phyloP scores from a whole-genome alignment of 1,139 yeast species.

The Yamadazyma diddensiae region DNA sequence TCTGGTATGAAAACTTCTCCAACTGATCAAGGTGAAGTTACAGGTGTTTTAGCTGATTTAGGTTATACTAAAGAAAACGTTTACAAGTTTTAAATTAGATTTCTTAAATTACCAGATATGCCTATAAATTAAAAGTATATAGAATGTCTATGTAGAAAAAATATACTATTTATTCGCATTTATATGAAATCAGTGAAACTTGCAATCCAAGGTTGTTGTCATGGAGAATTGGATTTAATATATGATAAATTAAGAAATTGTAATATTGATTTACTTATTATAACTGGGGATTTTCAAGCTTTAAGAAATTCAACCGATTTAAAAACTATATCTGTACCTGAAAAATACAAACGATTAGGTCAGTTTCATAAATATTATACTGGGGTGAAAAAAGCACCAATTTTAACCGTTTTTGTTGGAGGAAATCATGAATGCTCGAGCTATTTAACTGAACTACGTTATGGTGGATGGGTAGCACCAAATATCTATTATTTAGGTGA shows the following conservation, averaged over 20 bases:
- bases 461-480: conserved; percentile 95
- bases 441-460: conserved; percentile 67
- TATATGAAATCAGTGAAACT: conserved; percentile 20
- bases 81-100: conserved; percentile 74
- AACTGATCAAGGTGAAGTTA: conserved; percentile 89
- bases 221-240: conserved; percentile 70
- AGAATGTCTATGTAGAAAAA: too few relatives aligned
- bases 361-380: conserved; percentile 75
- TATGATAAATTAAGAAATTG: conserved; percentile 35
- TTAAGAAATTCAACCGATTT: conserved; percentile 64
- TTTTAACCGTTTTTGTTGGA: conserved; percentile 79
- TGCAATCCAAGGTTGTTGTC: conserved; percentile 93
- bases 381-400: conserved; percentile 64
- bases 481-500: conserved; percentile 87
- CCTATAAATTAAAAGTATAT: too few relatives aligned
- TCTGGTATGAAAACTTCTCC: conserved; percentile 88
- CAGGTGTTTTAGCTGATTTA: conserved; percentile 82
- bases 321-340: conserved; percentile 61
- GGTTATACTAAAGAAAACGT: conserved; percentile 88
- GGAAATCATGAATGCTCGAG: conserved; percentile 94
- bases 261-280: conserved; percentile 61
- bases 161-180: too few relatives aligned
- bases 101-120: too few relatives aligned
- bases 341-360: conserved; percentile 58
- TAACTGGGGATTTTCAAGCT: conserved; percentile 88